These are phyloP conservation scores for Castanea mollissima DNA, from an alignment of 306 rosid species.

Conservation along the genomic window DNA sequence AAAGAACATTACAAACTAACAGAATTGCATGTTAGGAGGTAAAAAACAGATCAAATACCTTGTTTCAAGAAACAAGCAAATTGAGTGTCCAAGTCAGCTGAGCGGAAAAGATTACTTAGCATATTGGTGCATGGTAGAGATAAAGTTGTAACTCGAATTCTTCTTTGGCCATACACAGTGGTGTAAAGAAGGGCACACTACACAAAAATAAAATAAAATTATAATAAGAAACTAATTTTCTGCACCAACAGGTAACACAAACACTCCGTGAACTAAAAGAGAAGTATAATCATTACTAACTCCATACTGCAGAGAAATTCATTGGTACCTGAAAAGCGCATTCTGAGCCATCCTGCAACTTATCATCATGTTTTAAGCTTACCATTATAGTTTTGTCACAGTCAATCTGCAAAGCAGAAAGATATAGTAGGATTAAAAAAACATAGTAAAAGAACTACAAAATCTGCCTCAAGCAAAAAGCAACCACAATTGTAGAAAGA, in stretches of 20 bases:
- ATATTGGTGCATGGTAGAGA: conserved; percentile 94
- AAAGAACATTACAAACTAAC: background rate
- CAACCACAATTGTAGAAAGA: background rate
- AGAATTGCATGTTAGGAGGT: background rate
- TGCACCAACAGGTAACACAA: background rate
- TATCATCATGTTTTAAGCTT: conserved; percentile 88
- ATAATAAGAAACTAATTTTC: conserved; percentile 16
- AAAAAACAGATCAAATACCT: conserved; percentile 49
- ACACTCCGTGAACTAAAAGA: conserved; percentile 9
- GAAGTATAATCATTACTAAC: conserved; percentile 10
- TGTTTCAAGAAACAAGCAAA: conserved; percentile 95
- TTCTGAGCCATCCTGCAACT: conserved; percentile 96
- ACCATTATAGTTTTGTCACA: conserved; percentile 95
- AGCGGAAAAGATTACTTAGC: conserved; percentile 91
- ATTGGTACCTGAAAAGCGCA: conserved; percentile 87
- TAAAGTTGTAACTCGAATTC: conserved; percentile 83
- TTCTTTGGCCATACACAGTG: conserved; percentile 89
- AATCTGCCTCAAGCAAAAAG: background rate
- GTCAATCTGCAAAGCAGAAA: conserved; percentile 69
- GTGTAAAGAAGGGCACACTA: conserved; percentile 99
- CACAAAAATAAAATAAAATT: conserved; percentile 17
- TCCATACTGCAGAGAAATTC: conserved; percentile 19
- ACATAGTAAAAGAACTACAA: background rate
- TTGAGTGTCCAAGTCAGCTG: conserved; percentile 97
- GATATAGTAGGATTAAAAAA: background rate